Evolutionary conservation across 2,329 filamentous ascomycete species (phyloP).

Genomic region (Paracoccidioides lutzii): DNA sequence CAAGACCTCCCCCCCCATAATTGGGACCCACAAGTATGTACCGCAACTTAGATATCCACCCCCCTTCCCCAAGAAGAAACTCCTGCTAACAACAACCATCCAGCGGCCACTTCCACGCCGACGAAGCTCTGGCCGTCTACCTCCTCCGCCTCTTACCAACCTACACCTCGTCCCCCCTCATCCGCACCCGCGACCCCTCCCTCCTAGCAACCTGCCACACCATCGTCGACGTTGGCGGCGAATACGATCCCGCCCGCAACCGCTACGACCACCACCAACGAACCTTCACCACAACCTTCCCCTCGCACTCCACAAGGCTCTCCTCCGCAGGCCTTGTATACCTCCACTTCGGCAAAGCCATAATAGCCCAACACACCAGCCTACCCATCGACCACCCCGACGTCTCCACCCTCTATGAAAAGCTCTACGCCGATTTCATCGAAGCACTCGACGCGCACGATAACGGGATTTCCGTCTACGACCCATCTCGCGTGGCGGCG

Average conservation of each 20-base stretch:
- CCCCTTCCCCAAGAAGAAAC: background rate
- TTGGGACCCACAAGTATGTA: slow-evolving; percentile 74
- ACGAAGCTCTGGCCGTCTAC: slow-evolving; percentile 93
- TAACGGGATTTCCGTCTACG: slow-evolving; percentile 80
- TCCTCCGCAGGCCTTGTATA: slow-evolving; percentile 90
- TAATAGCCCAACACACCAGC: slow-evolving; percentile 57
- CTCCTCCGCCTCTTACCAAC: slow-evolving; percentile 80
- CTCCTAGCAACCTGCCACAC: slow-evolving; percentile 74
- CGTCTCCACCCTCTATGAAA: slow-evolving; percentile 65
- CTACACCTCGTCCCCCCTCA: slow-evolving; percentile 59
- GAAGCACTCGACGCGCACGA: slow-evolving; percentile 96
- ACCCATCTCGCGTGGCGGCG: slow-evolving; percentile 53
- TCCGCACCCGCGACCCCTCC: slow-evolving; percentile 77
- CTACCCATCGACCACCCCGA: slow-evolving; percentile 50
- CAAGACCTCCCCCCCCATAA: slow-evolving; percentile 60
- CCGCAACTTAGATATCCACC: background rate
- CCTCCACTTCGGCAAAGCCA: slow-evolving; percentile 80
- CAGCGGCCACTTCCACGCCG: slow-evolving; percentile 91
- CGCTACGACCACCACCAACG: slow-evolving; percentile 98
- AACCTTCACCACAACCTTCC: slow-evolving; percentile 74
- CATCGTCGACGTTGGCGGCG: slow-evolving; percentile 93
- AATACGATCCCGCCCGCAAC: slow-evolving; percentile 64
- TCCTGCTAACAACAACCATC: slow-evolving; percentile 2
- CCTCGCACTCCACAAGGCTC: slow-evolving; percentile 71
- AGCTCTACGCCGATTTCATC: slow-evolving; percentile 85